Conservation (phyloP, 2,329 filamentous ascomycete species). For the Didymella exigua region DNA sequence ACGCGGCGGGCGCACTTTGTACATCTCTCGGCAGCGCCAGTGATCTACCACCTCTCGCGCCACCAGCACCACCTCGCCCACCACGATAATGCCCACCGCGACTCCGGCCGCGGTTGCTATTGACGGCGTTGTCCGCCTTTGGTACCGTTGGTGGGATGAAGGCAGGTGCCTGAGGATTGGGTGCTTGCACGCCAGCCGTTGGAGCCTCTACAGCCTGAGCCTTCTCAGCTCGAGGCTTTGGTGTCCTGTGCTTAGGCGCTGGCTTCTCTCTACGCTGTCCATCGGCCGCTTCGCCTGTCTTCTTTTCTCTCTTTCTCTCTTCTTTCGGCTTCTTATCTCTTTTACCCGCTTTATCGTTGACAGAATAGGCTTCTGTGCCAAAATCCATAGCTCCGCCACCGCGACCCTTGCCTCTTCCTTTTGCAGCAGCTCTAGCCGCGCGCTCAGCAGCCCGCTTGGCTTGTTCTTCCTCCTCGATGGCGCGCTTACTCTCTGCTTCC, state of each 20-base stretch:
- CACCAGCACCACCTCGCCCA: conserved; percentile 30
- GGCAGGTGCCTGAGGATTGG: neutral
- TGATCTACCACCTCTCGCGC: conserved; percentile 28
- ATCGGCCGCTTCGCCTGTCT: conserved; percentile 21
- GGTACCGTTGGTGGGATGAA: neutral
- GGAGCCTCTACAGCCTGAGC: neutral
- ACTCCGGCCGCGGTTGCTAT: conserved; percentile 8
- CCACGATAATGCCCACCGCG: conserved; percentile 28
- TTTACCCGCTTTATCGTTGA: conserved; percentile 19
- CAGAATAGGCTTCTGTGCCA: neutral
- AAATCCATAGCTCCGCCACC: conserved; percentile 25
- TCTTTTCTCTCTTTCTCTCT: conserved; percentile 34
- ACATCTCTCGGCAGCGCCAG: conserved; percentile 22
- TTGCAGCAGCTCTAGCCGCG: conserved; percentile 25
- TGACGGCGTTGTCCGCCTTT: neutral
- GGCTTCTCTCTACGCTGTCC: conserved; percentile 24
- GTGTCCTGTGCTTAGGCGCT: neutral
- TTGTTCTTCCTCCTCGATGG: conserved; percentile 64
- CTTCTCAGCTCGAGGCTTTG: neutral
- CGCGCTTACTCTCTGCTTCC: conserved; percentile 80
- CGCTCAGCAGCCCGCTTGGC: conserved; percentile 45
- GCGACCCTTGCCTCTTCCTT: conserved; percentile 36
- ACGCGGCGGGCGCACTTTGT: conserved; percentile 4
- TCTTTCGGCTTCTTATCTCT: conserved; percentile 22
- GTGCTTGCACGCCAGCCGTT: neutral